These are phyloP conservation scores for Stachybotrys echinatus DNA, from an alignment of 2,329 filamentous ascomycete genomes.

Conservation along the genomic window DNA sequence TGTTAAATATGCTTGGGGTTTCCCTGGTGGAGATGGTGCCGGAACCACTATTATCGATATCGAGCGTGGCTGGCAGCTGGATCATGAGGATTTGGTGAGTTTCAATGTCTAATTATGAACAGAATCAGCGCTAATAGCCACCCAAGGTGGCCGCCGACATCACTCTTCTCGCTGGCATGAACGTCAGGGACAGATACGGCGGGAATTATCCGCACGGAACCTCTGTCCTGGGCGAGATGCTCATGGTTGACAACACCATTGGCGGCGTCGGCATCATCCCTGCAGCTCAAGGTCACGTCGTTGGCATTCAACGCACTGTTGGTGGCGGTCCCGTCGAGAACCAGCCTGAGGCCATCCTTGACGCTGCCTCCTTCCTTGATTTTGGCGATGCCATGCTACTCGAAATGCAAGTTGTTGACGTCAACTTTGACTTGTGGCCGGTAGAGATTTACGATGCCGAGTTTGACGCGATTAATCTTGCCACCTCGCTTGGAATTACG, in stretches of 20 bases:
- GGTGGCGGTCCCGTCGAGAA: conserved; percentile 2
- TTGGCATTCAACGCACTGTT: not conserved
- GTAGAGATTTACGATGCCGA: conserved; percentile 4
- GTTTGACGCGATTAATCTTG: conserved; percentile 3
- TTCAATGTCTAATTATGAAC: no score
- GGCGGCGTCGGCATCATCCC: conserved; percentile 4
- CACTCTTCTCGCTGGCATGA: conserved; percentile 1
- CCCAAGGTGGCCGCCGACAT: not conserved
- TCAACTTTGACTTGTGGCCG: not conserved
- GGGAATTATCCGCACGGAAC: conserved; percentile 2
- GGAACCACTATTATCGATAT: conserved; percentile 4
- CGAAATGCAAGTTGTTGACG: conserved; percentile 1
- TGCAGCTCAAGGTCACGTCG: conserved; percentile 2
- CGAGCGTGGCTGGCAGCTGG: conserved; percentile 3
- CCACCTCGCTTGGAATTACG: conserved; percentile 1
- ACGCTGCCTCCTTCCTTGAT: conserved; percentile 2
- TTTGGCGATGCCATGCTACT: conserved; percentile 3
- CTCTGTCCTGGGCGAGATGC: conserved; percentile 1
- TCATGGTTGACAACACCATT: conserved; percentile 5
- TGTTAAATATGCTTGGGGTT: conserved; percentile 4
- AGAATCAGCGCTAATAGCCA: no score
- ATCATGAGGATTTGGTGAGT: conserved; percentile 4
- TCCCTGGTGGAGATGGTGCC: conserved; percentile 4
- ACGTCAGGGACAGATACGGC: conserved; percentile 1
- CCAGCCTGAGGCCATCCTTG: conserved; percentile 3